Evolutionary conservation across 139 green algal genomes (phyloP).

Genomic region (Haematococcus lacustris): DNA sequence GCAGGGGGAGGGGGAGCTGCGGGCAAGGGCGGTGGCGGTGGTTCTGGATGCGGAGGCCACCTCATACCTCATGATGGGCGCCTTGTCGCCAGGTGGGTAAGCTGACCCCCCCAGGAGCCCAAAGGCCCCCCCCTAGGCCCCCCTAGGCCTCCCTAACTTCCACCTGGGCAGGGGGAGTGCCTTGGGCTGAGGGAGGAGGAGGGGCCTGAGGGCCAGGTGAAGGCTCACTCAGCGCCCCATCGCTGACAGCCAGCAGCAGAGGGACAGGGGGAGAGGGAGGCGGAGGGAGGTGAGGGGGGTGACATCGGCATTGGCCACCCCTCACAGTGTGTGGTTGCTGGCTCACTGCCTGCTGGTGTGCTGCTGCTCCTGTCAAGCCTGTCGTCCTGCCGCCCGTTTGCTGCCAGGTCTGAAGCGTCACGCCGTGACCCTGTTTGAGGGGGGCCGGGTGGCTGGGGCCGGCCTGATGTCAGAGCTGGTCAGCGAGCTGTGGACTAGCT

Average conservation of each 20-base stretch:
- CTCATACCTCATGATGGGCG: constrained; percentile 89
- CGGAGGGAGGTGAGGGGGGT: no score
- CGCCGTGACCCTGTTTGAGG: constrained; percentile 78
- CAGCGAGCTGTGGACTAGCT: constrained; percentile 26
- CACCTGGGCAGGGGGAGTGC: background rate
- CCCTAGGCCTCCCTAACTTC: no score
- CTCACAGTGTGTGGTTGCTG: no score
- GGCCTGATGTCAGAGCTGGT: constrained; percentile 65
- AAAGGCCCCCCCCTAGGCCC: background rate
- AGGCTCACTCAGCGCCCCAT: no score
- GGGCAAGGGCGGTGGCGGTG: constrained; percentile 63
- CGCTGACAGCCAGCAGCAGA: no score
- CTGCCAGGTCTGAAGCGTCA: constrained; percentile 68
- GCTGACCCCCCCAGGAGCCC: background rate
- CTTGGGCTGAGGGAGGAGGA: background rate
- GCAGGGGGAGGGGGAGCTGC: background rate
- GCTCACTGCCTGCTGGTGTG: no score
- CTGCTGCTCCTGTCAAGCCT: background rate
- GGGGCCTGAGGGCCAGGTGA: no score
- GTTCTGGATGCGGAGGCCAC: constrained; percentile 87
- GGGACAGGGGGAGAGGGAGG: no score
- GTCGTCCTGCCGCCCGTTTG: background rate
- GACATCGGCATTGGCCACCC: no score
- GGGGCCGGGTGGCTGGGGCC: constrained; percentile 67
- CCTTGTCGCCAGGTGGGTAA: constrained; percentile 60